These are phyloP conservation scores for Steccherinum ochraceum DNA, from an alignment of 768 basidiomycete genomes.

Conservation along the genomic window DNA sequence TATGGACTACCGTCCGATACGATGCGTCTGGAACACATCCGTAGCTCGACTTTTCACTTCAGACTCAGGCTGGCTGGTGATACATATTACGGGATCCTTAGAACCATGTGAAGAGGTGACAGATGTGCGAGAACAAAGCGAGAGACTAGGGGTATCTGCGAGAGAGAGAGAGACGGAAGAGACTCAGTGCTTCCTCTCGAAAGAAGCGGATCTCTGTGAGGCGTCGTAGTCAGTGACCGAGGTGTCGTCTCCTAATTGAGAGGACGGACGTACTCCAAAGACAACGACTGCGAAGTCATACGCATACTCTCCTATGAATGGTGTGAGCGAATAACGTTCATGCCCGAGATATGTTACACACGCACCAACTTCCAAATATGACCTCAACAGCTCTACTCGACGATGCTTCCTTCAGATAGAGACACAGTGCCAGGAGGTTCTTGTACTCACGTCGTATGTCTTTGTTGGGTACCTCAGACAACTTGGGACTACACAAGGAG, in stretches of 20 bases:
- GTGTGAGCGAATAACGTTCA: too few species aligned
- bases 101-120: neutral
- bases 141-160: neutral
- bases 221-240: neutral
- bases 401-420: neutral
- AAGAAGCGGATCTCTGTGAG: constrained; percentile 61
- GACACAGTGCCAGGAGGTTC: neutral
- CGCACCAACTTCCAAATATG: constrained; percentile 78
- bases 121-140: neutral
- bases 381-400: constrained; percentile 54
- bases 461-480: constrained; percentile 79
- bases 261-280: constrained; percentile 61
- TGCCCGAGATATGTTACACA: too few species aligned
- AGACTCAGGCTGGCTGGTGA: too few species aligned
- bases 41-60: too few species aligned
- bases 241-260: neutral
- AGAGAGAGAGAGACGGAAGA: neutral
- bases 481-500: constrained; percentile 48
- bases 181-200: constrained; percentile 48
- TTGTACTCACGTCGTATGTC: constrained; percentile 71
- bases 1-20: neutral
- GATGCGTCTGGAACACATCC: neutral
- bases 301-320: constrained; percentile 76
- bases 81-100: neutral
- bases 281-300: constrained; percentile 86